Base-by-base conservation (phyloP, 2,329 filamentous ascomycete species). In the Ploettnerulaceae sp. region DNA sequence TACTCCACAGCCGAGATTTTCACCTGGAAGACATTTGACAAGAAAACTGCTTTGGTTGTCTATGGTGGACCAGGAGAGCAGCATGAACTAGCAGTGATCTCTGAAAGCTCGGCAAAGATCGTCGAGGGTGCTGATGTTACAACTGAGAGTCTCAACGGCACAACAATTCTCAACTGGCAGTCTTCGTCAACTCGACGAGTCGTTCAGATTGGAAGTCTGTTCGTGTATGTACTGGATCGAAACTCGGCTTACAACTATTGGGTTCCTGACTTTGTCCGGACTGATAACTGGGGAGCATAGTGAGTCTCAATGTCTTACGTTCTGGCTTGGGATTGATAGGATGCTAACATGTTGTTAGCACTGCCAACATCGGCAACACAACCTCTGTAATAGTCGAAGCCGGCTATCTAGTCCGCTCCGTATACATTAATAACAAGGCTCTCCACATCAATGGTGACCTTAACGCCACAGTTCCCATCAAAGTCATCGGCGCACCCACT, bases 1-100 rank as follows among this genome's bases (percentile, higher is more conserved):
- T 88, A 86, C 64, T 85, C 79, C 0, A 82, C 83, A 2, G 81
- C 80, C 0, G 83, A 88, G 57, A 75, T 87, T 18, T 79, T 82
- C 51, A 85, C 81, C 0, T 84, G 81, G 77, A 82, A 87, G 62
- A 72, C 75, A 41, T 80, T 82, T 49, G 70, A 69, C 0, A 67
- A 74, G 29, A 76, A 73, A 61, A 81, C 77, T 11, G 74, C 81
- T 1, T 63, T 86, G 2, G 64, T 87, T 1, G 65, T 87, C 3
- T 87, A 86, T 53, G 79, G 79, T 3, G 81, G 77, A 0, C 68
- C 73, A 0, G 71, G 71, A 11, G 83, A 87, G 56, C 67, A 69
- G 1, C 81, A 86, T 51, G 83, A 87, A 56, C 66, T 86, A 22
- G 76, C 75, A 0, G 58, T 82, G 14, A 63, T 58, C 51, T 60